Conservation (phyloP, 2,329 filamentous ascomycete species). For the Ophiostoma sp. region DNA sequence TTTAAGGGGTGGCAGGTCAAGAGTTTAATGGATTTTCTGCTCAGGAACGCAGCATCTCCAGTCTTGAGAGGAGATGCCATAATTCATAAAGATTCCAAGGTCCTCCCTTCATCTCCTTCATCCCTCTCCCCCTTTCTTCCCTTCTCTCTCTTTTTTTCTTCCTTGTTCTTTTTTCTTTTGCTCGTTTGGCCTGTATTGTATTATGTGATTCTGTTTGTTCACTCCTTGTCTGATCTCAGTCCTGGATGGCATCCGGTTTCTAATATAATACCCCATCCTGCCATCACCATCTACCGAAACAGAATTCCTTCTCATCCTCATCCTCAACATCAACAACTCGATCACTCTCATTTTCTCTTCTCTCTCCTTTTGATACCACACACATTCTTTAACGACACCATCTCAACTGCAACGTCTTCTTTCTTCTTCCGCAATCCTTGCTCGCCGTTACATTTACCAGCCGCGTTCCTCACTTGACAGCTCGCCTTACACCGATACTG, state of each 20-base stretch:
- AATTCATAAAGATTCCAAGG: constrained; percentile 19
- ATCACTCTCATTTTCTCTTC: background rate
- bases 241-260: background rate
- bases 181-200: background rate
- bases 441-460: background rate
- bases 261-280: constrained; percentile 20
- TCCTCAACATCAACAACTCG: background rate
- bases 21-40: background rate
- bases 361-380: background rate
- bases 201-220: background rate
- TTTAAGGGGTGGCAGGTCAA: constrained; percentile 26
- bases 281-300: constrained; percentile 7
- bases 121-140: constrained; percentile 24
- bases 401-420: constrained; percentile 4
- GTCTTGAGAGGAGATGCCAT: background rate
- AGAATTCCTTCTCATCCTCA: constrained; percentile 2
- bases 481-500: background rate
- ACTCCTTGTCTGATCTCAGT: constrained; percentile 5
- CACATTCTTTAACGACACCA: background rate
- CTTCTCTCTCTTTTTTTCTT: background rate
- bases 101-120: constrained; percentile 23
- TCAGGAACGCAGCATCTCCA: constrained; percentile 12
- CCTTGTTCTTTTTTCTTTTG: background rate
- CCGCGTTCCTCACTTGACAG: constrained; percentile 13
- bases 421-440: background rate